phyloP scores from a whole-genome alignment of 257 asterid species.

The Rehmannia glutinosa region DNA sequence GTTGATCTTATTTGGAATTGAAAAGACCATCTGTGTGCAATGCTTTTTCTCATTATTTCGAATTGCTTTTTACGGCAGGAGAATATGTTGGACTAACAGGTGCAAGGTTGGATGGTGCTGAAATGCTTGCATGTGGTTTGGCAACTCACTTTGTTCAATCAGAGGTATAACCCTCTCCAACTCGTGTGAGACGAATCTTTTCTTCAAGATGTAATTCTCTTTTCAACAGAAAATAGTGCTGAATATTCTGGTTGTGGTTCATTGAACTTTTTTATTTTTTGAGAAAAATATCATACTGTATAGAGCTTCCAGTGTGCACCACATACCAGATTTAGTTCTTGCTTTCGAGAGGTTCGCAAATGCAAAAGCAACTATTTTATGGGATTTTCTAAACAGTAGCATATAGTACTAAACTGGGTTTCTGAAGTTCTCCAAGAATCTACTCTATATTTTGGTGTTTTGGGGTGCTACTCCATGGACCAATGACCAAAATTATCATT shows the following conservation, averaged over 20 bases:
- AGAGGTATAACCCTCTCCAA: conserved; percentile 33
- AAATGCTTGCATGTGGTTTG: conserved; percentile 87
- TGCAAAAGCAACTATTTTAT: too few species aligned
- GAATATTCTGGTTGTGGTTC: not conserved
- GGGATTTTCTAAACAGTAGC: too few species aligned
- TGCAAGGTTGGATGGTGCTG: conserved; percentile 81
- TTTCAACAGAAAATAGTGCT: too few species aligned
- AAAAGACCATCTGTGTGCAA: not conserved
- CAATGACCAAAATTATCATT: not conserved
- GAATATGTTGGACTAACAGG: conserved; percentile 87
- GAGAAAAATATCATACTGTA: too few species aligned
- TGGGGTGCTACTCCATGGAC: not conserved
- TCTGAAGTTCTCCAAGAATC: too few species aligned
- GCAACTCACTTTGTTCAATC: conserved; percentile 83
- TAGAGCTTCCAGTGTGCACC: not conserved
- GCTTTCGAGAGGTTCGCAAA: not conserved
- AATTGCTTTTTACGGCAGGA: conserved; percentile 46
- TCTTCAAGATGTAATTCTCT: too few species aligned
- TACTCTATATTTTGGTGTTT: too few species aligned
- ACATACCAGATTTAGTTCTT: not conserved
- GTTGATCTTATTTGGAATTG: not conserved
- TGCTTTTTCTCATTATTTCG: not conserved
- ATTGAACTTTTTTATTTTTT: too few species aligned
- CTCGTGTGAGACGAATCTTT: not conserved
- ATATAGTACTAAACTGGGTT: too few species aligned